Evolutionary conservation across 2,329 filamentous ascomycete species (phyloP).

Genomic region (Beauveria brongniartii): DNA sequence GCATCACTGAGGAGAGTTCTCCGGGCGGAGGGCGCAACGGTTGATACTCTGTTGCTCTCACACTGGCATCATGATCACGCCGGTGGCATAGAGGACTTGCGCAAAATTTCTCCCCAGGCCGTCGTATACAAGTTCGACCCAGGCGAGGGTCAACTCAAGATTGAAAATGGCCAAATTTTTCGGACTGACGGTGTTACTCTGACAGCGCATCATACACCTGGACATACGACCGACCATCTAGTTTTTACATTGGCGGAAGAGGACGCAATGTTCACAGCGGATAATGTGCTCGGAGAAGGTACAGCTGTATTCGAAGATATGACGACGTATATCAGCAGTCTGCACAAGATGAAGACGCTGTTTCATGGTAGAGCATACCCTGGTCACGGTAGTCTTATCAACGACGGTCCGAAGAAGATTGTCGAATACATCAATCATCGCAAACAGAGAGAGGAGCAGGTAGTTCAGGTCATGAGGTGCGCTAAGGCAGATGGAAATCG

Average conservation of each 20-base stretch:
- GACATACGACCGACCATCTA: slow-evolving; percentile 80
- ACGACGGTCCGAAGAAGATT: slow-evolving; percentile 64
- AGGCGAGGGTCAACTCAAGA: slow-evolving; percentile 34
- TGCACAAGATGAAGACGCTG: slow-evolving; percentile 59
- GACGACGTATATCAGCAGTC: slow-evolving; percentile 55
- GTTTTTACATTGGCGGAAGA: slow-evolving; percentile 69
- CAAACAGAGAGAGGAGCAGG: slow-evolving; percentile 69
- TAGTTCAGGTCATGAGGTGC: slow-evolving; percentile 53
- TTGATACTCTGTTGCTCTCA: slow-evolving; percentile 68
- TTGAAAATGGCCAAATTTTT: slow-evolving; percentile 46
- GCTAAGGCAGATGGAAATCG: slow-evolving; percentile 16
- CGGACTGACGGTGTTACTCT: slow-evolving; percentile 55
- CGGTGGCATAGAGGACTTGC: slow-evolving; percentile 64
- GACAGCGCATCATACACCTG: slow-evolving; percentile 50
- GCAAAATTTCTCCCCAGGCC: slow-evolving; percentile 52
- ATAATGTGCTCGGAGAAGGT: slow-evolving; percentile 82
- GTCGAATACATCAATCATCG: slow-evolving; percentile 78
- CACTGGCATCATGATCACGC: slow-evolving; percentile 92
- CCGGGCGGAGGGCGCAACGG: slow-evolving; percentile 55
- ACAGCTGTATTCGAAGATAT: slow-evolving; percentile 81
- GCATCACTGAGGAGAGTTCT: slow-evolving; percentile 57
- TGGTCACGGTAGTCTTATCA: slow-evolving; percentile 74
- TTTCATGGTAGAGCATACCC: slow-evolving; percentile 71
- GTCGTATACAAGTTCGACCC: slow-evolving; percentile 61
- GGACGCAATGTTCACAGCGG: slow-evolving; percentile 78